Evolutionary conservation across 768 basidiomycete species (phyloP), one percentile per base, ranked within the genome.

Genomic region (Boletellus ananiceps): DNA sequence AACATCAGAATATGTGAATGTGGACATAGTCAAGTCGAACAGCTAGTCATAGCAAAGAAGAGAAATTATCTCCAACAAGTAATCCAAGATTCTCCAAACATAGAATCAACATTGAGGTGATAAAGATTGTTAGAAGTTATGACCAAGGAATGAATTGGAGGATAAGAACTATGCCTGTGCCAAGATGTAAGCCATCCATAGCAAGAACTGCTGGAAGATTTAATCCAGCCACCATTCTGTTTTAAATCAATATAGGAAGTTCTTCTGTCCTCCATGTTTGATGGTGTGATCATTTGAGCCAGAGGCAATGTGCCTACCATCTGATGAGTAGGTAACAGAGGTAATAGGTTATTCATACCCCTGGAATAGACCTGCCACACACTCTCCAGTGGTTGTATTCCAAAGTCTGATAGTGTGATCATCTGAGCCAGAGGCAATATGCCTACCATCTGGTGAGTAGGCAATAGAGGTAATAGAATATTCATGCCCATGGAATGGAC

Each of bases 141-240:
- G 0, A 31, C 27, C 7, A 31, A 21, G n/a, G 41, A 49, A 37
- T 41, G 34, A 13, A 15, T 8, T 5, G 47, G 43, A 31, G 44
- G 19, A 39, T 49, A 23, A 8, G 35, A 40, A 7, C 1, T 9
- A 35, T 33, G 8, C 6, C 41, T 51, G 19, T 38, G 37, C 52
- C 52, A 54, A 38, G 52, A 39, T 23, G 49, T 16, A 23, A 46
- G 11, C 51, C 51, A 50, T 6, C 44, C 35, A 50, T 25, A 50
- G 13, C 8, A 34, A 45, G 14, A 8, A 27, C 37, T 36, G 43
- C 33, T 7, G 31, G 40, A 51, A 27, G 40, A 51, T 21, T 46
- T 32, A 23, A 54, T 41, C 54, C 46, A 55, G 15, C 54, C 19
- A 49, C 45, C 16, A 1, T 32, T 4, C 1, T 32, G 6, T 33